phyloP scores from a whole-genome alignment of 306 rosid genomes.

The Cucurbita pepo region DNA sequence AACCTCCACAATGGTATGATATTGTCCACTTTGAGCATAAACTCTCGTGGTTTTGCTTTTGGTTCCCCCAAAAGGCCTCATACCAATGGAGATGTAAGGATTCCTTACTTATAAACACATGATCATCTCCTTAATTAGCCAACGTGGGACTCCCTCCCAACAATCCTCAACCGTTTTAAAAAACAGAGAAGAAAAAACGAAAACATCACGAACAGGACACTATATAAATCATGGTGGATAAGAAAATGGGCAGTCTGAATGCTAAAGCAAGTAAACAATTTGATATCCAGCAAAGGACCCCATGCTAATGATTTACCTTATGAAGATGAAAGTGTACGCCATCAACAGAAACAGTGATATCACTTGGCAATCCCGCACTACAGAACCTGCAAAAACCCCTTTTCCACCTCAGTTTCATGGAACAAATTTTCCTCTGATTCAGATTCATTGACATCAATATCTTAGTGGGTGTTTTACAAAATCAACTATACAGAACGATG shows the following conservation, averaged over 20 bases:
- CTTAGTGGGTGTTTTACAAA: not conserved
- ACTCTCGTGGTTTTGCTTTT: too few relatives aligned
- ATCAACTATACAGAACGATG: not conserved
- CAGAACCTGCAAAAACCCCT: conserved; percentile 37
- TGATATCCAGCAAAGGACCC: not conserved
- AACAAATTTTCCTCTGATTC: not conserved
- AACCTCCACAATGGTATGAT: too few relatives aligned
- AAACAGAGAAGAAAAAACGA: not conserved
- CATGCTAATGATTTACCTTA: conserved; percentile 22
- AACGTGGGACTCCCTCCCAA: too few relatives aligned
- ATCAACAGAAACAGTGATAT: conserved; percentile 42
- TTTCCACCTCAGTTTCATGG: not conserved
- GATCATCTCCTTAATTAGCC: too few relatives aligned
- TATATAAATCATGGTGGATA: not conserved
- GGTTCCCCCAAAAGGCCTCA: too few relatives aligned
- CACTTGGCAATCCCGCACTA: conserved; percentile 56
- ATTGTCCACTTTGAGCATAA: too few relatives aligned
- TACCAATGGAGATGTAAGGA: too few relatives aligned
- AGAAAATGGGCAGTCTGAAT: not conserved
- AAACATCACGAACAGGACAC: not conserved
- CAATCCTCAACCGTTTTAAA: not conserved
- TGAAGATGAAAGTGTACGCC: conserved; percentile 66
- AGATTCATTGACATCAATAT: not conserved
- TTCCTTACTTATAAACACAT: too few relatives aligned
- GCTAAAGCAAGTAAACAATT: not conserved